Conservation (phyloP, 2,329 filamentous ascomycete species). For the Ampelomyces quisqualis region DNA sequence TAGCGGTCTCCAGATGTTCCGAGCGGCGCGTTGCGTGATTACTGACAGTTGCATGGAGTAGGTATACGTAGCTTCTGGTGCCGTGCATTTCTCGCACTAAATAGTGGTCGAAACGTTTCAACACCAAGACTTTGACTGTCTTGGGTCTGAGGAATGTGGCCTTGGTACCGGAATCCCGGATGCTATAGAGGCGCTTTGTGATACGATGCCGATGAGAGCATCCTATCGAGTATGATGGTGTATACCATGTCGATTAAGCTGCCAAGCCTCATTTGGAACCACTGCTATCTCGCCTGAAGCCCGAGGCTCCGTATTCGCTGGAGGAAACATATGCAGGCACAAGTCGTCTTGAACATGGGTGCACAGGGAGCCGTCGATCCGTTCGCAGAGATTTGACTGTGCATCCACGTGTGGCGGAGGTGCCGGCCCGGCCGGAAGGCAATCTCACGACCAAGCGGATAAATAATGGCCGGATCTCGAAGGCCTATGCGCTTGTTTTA, state of each 20-base stretch:
- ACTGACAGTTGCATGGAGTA: slow-evolving; percentile 22
- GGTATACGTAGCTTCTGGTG: too few species aligned
- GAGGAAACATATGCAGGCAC: slow-evolving; percentile 24
- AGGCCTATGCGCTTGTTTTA: slow-evolving; percentile 9
- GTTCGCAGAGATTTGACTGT: slow-evolving; percentile 10
- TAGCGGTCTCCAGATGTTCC: slow-evolving; percentile 33
- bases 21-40: slow-evolving; percentile 26
- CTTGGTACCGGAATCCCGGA: background rate
- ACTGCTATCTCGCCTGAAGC: slow-evolving; percentile 23
- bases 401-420: slow-evolving; percentile 19
- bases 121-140: slow-evolving; percentile 13
- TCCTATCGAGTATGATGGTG: too few species aligned
- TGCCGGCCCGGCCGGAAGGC: slow-evolving; percentile 25
- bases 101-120: slow-evolving; percentile 25
- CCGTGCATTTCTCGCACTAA: slow-evolving; percentile 15
- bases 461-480: slow-evolving; percentile 18
- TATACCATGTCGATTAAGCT: slow-evolving; percentile 15
- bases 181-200: slow-evolving; percentile 5
- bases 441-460: slow-evolving; percentile 19
- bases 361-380: slow-evolving; percentile 27
- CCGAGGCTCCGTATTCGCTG: slow-evolving; percentile 19
- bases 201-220: slow-evolving; percentile 5
- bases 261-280: slow-evolving; percentile 26
- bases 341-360: slow-evolving; percentile 13
- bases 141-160: background rate